Evolutionary conservation across 805 yeast species (phyloP).

Genomic region (Candida krabiensis): DNA sequence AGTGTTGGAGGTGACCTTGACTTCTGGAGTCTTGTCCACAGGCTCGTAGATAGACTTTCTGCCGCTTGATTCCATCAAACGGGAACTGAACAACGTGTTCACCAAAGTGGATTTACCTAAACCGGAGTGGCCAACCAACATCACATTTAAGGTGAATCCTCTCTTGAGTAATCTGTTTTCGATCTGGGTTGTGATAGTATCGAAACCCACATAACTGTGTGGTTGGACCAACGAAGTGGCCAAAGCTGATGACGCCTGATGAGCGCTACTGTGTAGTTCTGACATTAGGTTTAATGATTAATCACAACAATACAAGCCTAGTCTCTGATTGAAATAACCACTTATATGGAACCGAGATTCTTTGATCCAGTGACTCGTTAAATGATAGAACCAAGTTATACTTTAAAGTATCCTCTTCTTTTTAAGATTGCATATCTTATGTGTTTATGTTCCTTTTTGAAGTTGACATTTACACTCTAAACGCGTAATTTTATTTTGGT

Average conservation of each 20-base stretch:
- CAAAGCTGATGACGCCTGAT: slow-evolving; percentile 3
- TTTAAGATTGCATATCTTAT: no score
- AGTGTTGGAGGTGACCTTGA: slow-evolving; percentile 66
- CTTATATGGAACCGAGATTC: no score
- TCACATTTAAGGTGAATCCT: slow-evolving; percentile 91
- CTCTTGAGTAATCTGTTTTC: slow-evolving; percentile 87
- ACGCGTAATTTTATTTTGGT: background rate
- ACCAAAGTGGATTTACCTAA: slow-evolving; percentile 91
- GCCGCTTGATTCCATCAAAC: slow-evolving; percentile 72
- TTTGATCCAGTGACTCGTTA: no score
- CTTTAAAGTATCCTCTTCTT: no score
- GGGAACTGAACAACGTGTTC: slow-evolving; percentile 86
- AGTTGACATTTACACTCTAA: background rate
- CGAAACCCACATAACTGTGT: slow-evolving; percentile 87
- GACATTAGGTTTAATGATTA: no score
- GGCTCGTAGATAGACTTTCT: slow-evolving; percentile 69
- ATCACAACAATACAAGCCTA: no score
- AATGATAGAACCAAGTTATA: no score
- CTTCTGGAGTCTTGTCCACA: slow-evolving; percentile 82
- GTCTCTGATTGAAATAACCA: no score
- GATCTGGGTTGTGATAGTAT: slow-evolving; percentile 92
- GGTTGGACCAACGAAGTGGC: slow-evolving; percentile 45
- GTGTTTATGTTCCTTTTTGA: background rate
- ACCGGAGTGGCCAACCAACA: slow-evolving; percentile 94
- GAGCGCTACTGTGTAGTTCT: slow-evolving; percentile 11